Evolutionary conservation across 225 moss, liverwort and hornwort genomes (phyloP), one percentile per base, ranked within the genome.

Genomic region (Anthoceros angustus): DNA sequence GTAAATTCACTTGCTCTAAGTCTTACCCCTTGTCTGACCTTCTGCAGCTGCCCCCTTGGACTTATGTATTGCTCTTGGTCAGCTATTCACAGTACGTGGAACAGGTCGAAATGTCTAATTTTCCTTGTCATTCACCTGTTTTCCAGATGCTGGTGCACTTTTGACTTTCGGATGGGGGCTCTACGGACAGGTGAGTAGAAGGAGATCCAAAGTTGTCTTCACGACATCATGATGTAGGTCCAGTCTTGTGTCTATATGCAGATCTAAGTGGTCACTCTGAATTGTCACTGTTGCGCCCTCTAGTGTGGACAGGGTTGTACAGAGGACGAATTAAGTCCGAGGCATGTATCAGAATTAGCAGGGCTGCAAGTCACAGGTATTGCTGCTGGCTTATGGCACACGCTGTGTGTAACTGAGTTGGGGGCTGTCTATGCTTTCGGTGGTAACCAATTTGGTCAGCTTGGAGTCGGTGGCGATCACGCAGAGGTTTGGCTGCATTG

Each of bases 91-190:
- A 32, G 32, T 32, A 32, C 4, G 32, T 32, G 32, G 32, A 1
- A 32, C 12, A 20, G 55, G 12, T 23, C 14, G n/a, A 55, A 9
- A 9, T 7, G 5, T 18, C 18, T 15, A 55, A 9, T 9, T 0
- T 23, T 20, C 16, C 23, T 55, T 55, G 55, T 55, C n/a, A 18
- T 18, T 15, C n/a, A 4, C 65, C 25, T 42, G 42, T 18, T 72
- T 49, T 23, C 60, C 85, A 95, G 95, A 98, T 73, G 74, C 78
- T 72, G 95, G 95, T 78, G 85, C 87, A 68, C 80, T 89, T 68
- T 69, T 98, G 40, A 82, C 92, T 18, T 98, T 98, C 73, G 95
- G 95, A 49, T 98, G 95, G 95, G 92, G 95, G 42, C 88, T 98
- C 15, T 98, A 98, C 72, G 95, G 95, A 75, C 95, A 95, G 90